phyloP scores from a whole-genome alignment of 495 filamentous ascomycete genomes.

The Lophiostoma macrostomum region DNA sequence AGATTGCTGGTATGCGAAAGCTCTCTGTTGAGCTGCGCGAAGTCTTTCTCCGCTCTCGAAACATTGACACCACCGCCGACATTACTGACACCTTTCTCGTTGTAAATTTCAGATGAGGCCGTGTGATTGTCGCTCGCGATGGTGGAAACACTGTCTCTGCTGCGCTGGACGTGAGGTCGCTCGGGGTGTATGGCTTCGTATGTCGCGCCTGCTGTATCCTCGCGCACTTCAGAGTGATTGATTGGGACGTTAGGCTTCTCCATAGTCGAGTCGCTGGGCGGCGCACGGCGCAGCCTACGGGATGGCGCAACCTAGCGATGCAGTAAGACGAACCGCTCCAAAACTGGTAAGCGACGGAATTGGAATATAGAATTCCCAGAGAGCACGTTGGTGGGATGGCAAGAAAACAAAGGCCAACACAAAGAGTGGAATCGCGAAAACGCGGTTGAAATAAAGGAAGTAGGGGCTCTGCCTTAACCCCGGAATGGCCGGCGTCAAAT shows the following conservation, averaged over 20 bases:
- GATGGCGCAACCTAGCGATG: too few species aligned
- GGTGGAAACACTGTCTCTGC: slow-evolving; percentile 13
- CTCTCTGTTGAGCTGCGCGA: slow-evolving; percentile 69
- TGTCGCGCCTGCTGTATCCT: slow-evolving; percentile 10
- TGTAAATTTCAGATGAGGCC: neutral
- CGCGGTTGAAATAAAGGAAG: slow-evolving; percentile 4
- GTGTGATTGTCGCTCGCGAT: slow-evolving; percentile 3
- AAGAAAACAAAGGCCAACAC: neutral
- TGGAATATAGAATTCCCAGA: too few species aligned
- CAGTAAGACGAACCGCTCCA: too few species aligned
- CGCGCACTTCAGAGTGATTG: slow-evolving; percentile 13
- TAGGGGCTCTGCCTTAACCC: slow-evolving; percentile 4
- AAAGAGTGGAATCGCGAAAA: neutral
- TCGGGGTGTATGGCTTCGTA: slow-evolving; percentile 28
- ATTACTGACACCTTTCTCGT: slow-evolving; percentile 4
- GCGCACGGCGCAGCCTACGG: neutral
- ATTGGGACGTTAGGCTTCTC: slow-evolving; percentile 10
- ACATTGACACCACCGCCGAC: slow-evolving; percentile 59
- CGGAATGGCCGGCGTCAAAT: neutral
- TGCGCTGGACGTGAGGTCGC: neutral
- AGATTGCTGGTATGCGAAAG: slow-evolving; percentile 59
- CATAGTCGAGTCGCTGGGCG: slow-evolving; percentile 1
- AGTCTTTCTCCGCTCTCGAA: slow-evolving; percentile 70
- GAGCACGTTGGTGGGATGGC: too few species aligned
- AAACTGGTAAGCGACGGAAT: too few species aligned